Evolutionary conservation across 805 yeast species (phyloP), one percentile per base, ranked within the genome.

Genomic region (Wickerhamomyces pijperi): DNA sequence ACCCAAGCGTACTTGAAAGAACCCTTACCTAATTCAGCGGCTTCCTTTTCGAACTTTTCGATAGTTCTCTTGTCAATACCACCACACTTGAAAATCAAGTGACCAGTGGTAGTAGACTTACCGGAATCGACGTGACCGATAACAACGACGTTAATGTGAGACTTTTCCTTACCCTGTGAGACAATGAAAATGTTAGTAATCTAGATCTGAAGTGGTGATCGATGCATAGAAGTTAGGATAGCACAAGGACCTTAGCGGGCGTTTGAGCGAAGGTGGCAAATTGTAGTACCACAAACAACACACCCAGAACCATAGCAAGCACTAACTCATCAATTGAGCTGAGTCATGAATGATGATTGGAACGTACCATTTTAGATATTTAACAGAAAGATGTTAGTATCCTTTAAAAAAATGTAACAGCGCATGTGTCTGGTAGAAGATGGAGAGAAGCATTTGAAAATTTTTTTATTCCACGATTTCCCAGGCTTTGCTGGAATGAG

Each of bases 91-190:
- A 68, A 88, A 67, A 88, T 87, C 74, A 88, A 83, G 82, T 88
- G 97, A 74, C 97, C 97, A 69, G 97, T 88, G 73, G 97, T 90
- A 67, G 97, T 88, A 53, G 97, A 90, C 77, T 84, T 83, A 75
- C 90, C 90, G 63, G 97, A 88, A 76, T 90, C 97, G 97, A 92
- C 97, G 95, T 90, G 97, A 74, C 97, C 98, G 72, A 90, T 90
- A 68, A 92, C 97, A 72, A 92, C 98, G 75, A 90, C 94, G 95
- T 90, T 90, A 78, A 90, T 84, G 84, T 90, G 97, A 73, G 76
- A 64, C 82, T 90, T 88, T 65, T 79, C 95, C 74, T 86, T 86
- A 80, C 95, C 95, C 94, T 64, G 50, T n/a, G 61, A 9, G 19
- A 31, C 17, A 31, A 21, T 7, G 7, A 9, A 14, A 8, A 12